These are phyloP conservation scores for Apophysomyces trapeziformis DNA, from an alignment of 371 early-diverging fungal genomes.

Conservation along the genomic window DNA sequence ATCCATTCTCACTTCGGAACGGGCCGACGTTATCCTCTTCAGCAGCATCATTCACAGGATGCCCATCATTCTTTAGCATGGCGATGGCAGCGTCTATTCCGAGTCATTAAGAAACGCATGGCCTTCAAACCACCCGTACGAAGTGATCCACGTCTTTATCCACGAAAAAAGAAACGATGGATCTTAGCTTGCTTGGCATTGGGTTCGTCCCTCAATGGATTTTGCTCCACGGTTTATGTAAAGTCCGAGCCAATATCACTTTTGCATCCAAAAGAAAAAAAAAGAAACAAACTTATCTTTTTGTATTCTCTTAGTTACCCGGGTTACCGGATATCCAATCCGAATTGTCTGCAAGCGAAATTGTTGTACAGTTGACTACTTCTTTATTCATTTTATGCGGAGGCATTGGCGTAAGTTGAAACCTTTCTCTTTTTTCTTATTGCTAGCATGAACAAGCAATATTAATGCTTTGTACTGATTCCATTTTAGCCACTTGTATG, in stretches of 20 bases:
- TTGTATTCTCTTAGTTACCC: constrained; percentile 23
- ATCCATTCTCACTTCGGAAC: neutral
- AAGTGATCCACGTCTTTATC: constrained; percentile 32
- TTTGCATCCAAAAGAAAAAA: neutral
- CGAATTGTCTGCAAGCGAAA: constrained; percentile 43
- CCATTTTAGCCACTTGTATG: constrained; percentile 52
- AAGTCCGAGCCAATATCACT: neutral
- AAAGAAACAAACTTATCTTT: neutral
- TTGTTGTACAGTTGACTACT: constrained; percentile 50
- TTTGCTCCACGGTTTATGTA: constrained; percentile 47
- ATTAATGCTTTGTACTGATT: neutral
- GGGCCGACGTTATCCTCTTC: neutral
- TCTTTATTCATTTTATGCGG: constrained; percentile 57
- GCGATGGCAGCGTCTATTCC: neutral
- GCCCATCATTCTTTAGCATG: no score
- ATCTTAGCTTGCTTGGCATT: constrained; percentile 38
- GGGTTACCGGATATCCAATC: constrained; percentile 47
- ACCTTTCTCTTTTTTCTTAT: neutral
- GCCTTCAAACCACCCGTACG: constrained; percentile 30
- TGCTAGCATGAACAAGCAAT: neutral
- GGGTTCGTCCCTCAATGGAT: constrained; percentile 41
- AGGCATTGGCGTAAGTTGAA: constrained; percentile 44
- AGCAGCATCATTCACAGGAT: no score
- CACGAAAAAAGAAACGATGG: constrained; percentile 27
- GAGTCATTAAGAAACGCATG: constrained; percentile 20